Evolutionary conservation across 2,329 filamentous ascomycete species (phyloP).

Genomic region (Trichoderma sp.): DNA sequence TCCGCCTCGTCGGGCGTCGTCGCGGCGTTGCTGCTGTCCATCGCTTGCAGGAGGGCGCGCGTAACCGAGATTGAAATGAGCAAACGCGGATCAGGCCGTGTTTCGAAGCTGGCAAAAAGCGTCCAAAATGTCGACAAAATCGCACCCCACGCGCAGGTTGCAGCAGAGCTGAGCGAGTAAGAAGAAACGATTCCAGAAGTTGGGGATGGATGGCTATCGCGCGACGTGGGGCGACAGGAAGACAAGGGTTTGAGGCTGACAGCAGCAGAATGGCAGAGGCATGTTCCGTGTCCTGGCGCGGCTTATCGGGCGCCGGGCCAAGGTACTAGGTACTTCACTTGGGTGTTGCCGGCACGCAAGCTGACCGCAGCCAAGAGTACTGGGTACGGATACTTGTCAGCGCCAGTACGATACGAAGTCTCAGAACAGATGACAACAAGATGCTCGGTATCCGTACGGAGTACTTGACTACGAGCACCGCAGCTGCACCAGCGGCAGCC

Average conservation of each 20-base stretch:
- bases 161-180: slow-evolving; percentile 22
- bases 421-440: neutral
- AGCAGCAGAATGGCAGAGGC: neutral
- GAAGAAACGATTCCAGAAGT: slow-evolving; percentile 24
- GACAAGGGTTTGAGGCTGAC: slow-evolving; percentile 2
- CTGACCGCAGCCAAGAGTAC: neutral
- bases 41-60: slow-evolving; percentile 2
- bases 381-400: neutral
- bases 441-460: neutral
- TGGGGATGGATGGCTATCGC: slow-evolving; percentile 21
- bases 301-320: too few species aligned
- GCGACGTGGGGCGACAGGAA: slow-evolving; percentile 16
- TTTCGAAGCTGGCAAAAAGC: slow-evolving; percentile 1
- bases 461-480: neutral
- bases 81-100: neutral
- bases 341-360: neutral
- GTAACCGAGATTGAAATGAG: neutral
- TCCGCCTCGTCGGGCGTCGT: slow-evolving; percentile 31
- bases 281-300: neutral
- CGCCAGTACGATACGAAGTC: neutral
- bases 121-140: slow-evolving; percentile 3
- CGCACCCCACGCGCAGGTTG: slow-evolving; percentile 15
- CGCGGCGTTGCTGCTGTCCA: slow-evolving; percentile 30
- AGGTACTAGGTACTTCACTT: neutral
- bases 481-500: neutral